These are phyloP conservation scores for Annulohypoxylon nitens DNA, from an alignment of 495 filamentous ascomycete genomes.

Conservation along the genomic window DNA sequence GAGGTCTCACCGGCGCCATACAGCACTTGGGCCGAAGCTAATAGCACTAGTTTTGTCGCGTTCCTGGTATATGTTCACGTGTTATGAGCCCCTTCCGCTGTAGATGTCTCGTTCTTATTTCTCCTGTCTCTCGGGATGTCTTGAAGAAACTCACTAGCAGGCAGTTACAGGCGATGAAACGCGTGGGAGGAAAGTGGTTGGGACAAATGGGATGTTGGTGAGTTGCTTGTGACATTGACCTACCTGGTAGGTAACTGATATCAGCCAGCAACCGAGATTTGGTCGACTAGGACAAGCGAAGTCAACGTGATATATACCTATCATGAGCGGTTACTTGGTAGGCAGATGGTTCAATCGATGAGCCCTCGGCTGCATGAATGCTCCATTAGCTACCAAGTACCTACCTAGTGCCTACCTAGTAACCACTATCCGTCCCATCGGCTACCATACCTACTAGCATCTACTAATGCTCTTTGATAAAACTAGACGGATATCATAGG, in stretches of 20 bases:
- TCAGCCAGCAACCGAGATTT: constrained; percentile 23
- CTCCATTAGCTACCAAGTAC: neutral
- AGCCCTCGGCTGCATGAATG: neutral
- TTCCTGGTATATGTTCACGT: neutral
- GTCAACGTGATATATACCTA: neutral
- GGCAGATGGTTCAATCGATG: neutral
- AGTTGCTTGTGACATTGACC: constrained; percentile 17
- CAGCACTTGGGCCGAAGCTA: neutral
- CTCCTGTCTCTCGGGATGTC: constrained; percentile 27
- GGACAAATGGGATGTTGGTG: constrained; percentile 1
- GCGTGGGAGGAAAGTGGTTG: neutral
- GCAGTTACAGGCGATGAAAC: constrained; percentile 23
- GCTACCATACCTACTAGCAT: neutral
- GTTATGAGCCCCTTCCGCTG: constrained; percentile 6
- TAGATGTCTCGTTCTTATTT: constrained; percentile 21
- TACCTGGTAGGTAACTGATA: neutral
- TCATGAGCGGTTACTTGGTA: neutral
- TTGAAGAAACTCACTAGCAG: neutral
- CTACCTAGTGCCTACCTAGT: neutral
- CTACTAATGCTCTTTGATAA: no score
- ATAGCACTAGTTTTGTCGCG: neutral
- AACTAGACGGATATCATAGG: no score
- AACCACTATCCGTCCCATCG: neutral
- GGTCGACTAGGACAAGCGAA: constrained; percentile 15
- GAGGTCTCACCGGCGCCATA: neutral